Percentiles rank a stretch among this genome's conserved stretches.
Evolutionary conservation across 345 rosid genomes (phyloP).

Genomic region (Rubroshorea leprosula): DNA sequence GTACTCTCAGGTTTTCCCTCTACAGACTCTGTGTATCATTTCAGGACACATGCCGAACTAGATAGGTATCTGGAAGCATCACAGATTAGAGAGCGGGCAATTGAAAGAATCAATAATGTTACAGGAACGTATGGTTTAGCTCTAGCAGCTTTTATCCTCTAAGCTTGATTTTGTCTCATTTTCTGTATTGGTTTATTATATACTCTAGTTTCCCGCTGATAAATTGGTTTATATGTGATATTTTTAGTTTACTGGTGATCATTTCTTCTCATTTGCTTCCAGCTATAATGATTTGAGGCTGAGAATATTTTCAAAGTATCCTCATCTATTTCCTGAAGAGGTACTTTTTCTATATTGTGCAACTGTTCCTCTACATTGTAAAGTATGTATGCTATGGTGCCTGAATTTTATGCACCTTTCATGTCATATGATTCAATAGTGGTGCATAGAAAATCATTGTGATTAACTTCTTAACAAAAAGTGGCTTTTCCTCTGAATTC

Average conservation of each 20-base stretch:
- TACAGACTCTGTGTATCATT: slow-evolving; percentile 43
- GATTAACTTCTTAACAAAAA: not conserved
- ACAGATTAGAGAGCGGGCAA: slow-evolving; percentile 81
- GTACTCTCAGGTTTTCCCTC: slow-evolving; percentile 50
- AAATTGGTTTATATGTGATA: not conserved
- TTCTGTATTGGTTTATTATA: slow-evolving; percentile 1
- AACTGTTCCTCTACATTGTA: not conserved
- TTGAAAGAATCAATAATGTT: slow-evolving; percentile 83
- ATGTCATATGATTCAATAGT: not conserved
- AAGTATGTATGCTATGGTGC: slow-evolving; percentile 5
- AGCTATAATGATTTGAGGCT: slow-evolving; percentile 74
- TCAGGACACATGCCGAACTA: slow-evolving; percentile 81
- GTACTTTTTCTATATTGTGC: slow-evolving; percentile 25
- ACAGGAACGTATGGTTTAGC: slow-evolving; percentile 75
- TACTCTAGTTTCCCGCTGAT: not conserved
- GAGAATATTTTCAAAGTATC: slow-evolving; percentile 87
- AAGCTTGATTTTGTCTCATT: slow-evolving; percentile 4
- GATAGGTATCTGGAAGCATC: slow-evolving; percentile 97
- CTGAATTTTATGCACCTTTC: not conserved
- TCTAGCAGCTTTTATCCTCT: slow-evolving; percentile 7
- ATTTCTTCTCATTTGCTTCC: slow-evolving; percentile 17
- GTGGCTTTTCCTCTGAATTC: not conserved
- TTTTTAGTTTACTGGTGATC: slow-evolving; percentile 6
- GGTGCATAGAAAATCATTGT: not conserved
- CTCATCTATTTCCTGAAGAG: slow-evolving; percentile 83